Conservation (phyloP, 2,329 filamentous ascomycete species). For the Daldinia eschscholtzii region DNA sequence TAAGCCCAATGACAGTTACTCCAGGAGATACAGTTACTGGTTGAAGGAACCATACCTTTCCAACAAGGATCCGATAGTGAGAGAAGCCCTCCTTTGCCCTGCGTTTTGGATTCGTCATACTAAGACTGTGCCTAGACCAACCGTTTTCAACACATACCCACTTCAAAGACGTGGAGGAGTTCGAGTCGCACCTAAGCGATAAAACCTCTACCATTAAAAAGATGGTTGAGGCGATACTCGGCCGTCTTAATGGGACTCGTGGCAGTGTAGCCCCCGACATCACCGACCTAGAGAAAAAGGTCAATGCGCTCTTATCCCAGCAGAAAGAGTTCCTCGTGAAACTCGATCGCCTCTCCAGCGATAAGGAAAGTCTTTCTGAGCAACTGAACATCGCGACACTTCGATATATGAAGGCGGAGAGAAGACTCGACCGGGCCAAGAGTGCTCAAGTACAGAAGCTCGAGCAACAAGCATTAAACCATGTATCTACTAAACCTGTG, state of each 20-base stretch:
- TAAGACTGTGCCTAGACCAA: slow-evolving; percentile 58
- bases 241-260: slow-evolving; percentile 63
- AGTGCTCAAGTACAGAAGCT: slow-evolving; percentile 92
- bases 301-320: slow-evolving; percentile 79
- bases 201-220: slow-evolving; percentile 82
- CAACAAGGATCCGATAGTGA: slow-evolving; percentile 60
- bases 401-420: slow-evolving; percentile 94
- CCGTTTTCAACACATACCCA: slow-evolving; percentile 69
- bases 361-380: slow-evolving; percentile 88
- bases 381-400: slow-evolving; percentile 89
- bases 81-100: slow-evolving; percentile 20
- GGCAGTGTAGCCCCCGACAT: slow-evolving; percentile 75
- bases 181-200: slow-evolving; percentile 83
- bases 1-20: slow-evolving; percentile 62
- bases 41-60: slow-evolving; percentile 62
- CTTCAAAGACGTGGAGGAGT: slow-evolving; percentile 76
- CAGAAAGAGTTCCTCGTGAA: slow-evolving; percentile 86
- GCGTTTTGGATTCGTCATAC: slow-evolving; percentile 17
- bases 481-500: slow-evolving; percentile 65
- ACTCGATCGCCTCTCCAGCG: slow-evolving; percentile 78
- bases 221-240: slow-evolving; percentile 78
- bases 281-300: slow-evolving; percentile 77
- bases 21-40: slow-evolving; percentile 73
- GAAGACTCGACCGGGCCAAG: slow-evolving; percentile 89
- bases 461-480: slow-evolving; percentile 87